These are phyloP conservation scores for Penicillium digitatum DNA, from an alignment of 2,329 filamentous ascomycete genomes.

Conservation along the genomic window DNA sequence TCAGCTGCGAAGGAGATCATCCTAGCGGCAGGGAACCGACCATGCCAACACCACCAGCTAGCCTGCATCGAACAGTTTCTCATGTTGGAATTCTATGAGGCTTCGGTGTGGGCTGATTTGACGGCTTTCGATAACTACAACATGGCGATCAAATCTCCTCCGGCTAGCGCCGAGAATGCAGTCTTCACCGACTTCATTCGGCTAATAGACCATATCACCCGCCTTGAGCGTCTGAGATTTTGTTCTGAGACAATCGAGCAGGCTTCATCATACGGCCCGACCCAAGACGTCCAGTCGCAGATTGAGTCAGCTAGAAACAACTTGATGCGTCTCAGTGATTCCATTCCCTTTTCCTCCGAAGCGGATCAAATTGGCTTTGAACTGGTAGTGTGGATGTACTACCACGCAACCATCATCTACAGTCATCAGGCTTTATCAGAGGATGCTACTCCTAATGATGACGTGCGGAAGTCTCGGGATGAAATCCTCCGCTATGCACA, in stretches of 20 bases:
- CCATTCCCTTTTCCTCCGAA: slow-evolving; percentile 8
- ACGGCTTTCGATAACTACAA: slow-evolving; percentile 18
- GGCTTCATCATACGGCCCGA: not conserved
- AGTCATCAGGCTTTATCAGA: slow-evolving; percentile 16
- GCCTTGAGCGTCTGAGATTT: slow-evolving; percentile 11
- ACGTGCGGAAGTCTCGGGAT: slow-evolving; percentile 3
- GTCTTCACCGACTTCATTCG: slow-evolving; percentile 21
- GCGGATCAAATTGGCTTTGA: slow-evolving; percentile 12
- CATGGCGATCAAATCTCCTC: slow-evolving; percentile 6
- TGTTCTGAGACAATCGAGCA: not conserved
- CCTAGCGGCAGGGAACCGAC: not conserved
- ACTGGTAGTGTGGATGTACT: slow-evolving; percentile 17
- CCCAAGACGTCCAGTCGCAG: slow-evolving; percentile 2
- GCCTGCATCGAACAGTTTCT: slow-evolving; percentile 18
- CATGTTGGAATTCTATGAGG: slow-evolving; percentile 19
- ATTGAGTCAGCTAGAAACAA: slow-evolving; percentile 1
- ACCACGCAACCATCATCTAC: slow-evolving; percentile 21
- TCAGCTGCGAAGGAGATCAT: slow-evolving; percentile 21
- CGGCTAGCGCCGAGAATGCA: slow-evolving; percentile 7
- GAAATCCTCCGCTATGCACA: slow-evolving; percentile 11
- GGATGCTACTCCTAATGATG: not conserved
- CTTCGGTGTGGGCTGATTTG: slow-evolving; percentile 13
- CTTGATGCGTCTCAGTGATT: slow-evolving; percentile 1
- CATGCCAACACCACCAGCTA: not conserved
- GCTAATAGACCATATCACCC: slow-evolving; percentile 20